These are phyloP conservation scores for Cyberlindnera subsufficiens DNA, from an alignment of 805 yeast genomes.

Conservation along the genomic window DNA sequence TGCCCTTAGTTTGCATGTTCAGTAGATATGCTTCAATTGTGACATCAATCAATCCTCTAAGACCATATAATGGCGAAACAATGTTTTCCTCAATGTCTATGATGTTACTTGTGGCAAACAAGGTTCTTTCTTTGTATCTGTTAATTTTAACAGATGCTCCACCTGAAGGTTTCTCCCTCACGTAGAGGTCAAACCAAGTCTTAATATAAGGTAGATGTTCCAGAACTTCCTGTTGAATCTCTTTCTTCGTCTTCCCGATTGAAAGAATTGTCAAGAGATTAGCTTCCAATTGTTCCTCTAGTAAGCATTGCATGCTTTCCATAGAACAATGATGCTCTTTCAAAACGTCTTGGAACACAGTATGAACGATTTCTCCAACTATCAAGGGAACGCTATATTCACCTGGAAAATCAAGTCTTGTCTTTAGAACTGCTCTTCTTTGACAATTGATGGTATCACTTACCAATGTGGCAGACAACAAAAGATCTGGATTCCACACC, in stretches of 20 bases:
- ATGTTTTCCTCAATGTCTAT: slow-evolving; percentile 86
- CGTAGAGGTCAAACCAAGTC: slow-evolving; percentile 46
- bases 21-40: slow-evolving; percentile 59
- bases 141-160: slow-evolving; percentile 19
- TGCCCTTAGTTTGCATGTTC: slow-evolving; percentile 31
- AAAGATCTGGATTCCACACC: slow-evolving; percentile 76
- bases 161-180: slow-evolving; percentile 25
- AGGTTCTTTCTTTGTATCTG: slow-evolving; percentile 29
- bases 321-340: slow-evolving; percentile 26
- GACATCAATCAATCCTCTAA: slow-evolving; percentile 86
- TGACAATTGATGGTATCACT: slow-evolving; percentile 73
- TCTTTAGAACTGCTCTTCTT: slow-evolving; percentile 59
- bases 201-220: slow-evolving; percentile 47
- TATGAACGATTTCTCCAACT: slow-evolving; percentile 81
- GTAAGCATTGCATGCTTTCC: slow-evolving; percentile 23
- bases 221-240: slow-evolving; percentile 36
- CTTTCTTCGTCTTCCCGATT: slow-evolving; percentile 43
- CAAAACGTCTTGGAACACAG: slow-evolving; percentile 51
- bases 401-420: slow-evolving; percentile 55
- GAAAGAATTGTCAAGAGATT: slow-evolving; percentile 48
- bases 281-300: slow-evolving; percentile 36
- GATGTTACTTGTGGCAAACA: slow-evolving; percentile 53
- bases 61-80: slow-evolving; percentile 87
- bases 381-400: slow-evolving; percentile 59
- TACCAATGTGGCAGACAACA: slow-evolving; percentile 76